These are phyloP conservation scores for Rugonectria rugulosa DNA, from an alignment of 2,329 filamentous ascomycete genomes.

Conservation along the genomic window DNA sequence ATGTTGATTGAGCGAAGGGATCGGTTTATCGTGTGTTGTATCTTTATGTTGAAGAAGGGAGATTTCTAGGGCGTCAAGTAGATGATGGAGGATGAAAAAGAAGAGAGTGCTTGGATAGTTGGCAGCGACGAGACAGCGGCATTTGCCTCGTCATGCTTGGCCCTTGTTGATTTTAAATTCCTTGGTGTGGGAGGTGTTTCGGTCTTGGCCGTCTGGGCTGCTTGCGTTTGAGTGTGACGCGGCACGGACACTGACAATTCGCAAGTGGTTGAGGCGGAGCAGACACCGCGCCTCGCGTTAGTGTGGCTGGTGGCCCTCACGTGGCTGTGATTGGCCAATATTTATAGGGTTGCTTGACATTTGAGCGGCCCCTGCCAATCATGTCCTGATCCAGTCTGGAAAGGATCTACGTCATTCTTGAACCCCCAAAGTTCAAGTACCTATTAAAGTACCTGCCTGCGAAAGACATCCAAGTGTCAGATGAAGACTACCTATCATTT, in stretches of 20 bases:
- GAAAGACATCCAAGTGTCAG: too few species aligned
- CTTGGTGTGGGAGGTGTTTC: conserved; percentile 18
- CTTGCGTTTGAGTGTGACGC: conserved; percentile 35
- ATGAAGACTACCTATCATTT: too few species aligned
- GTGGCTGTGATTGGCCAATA: conserved; percentile 29
- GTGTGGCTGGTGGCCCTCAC: conserved; percentile 32
- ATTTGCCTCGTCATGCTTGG: conserved; percentile 34
- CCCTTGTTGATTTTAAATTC: conserved; percentile 29
- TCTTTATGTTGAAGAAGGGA: too few species aligned
- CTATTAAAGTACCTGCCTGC: too few species aligned
- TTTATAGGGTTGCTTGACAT: conserved; percentile 30
- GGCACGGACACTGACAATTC: too few species aligned
- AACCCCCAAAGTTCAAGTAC: too few species aligned
- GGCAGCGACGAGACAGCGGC: neutral
- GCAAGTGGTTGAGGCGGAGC: conserved; percentile 32
- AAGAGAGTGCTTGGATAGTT: too few species aligned
- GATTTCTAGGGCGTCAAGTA: too few species aligned
- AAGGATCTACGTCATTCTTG: conserved; percentile 34
- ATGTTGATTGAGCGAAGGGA: too few species aligned
- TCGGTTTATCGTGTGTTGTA: too few species aligned
- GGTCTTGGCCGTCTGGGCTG: conserved; percentile 13
- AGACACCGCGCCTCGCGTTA: conserved; percentile 37
- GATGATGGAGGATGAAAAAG: too few species aligned
- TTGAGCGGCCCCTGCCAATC: conserved; percentile 30
- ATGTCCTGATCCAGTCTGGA: conserved; percentile 13